phyloP scores from a whole-genome alignment of 2,329 filamentous ascomycete species.

The Hypoxylon sp. region DNA sequence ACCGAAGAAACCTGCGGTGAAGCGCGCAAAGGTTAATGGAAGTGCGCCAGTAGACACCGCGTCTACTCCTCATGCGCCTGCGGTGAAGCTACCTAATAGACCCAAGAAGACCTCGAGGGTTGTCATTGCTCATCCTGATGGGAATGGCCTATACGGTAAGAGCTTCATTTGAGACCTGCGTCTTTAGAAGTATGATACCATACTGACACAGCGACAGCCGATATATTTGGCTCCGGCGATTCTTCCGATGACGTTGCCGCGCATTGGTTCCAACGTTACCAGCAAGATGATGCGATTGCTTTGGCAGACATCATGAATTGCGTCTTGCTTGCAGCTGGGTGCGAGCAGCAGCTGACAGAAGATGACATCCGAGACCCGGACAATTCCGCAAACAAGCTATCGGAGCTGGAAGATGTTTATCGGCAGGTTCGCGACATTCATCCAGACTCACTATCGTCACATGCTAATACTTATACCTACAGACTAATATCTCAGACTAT shows the following conservation, averaged over 20 bases:
- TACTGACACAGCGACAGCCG: conserved; percentile 58
- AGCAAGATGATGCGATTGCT: conserved; percentile 64
- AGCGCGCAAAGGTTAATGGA: conserved; percentile 74
- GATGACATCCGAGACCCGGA: conserved; percentile 92
- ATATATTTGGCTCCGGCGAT: conserved; percentile 72
- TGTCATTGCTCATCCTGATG: conserved; percentile 62
- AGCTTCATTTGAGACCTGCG: conserved; percentile 18
- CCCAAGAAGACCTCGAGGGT: conserved; percentile 68
- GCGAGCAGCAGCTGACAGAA: conserved; percentile 79
- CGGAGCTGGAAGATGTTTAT: conserved; percentile 89
- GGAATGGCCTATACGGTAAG: conserved; percentile 68
- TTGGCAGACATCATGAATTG: conserved; percentile 75
- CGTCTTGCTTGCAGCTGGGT: conserved; percentile 79
- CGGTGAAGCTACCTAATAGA: conserved; percentile 59
- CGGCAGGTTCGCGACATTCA: conserved; percentile 70
- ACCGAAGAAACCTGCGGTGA: conserved; percentile 68
- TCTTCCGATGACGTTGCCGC: conserved; percentile 67
- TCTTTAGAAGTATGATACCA: background rate
- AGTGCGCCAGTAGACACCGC: conserved; percentile 54
- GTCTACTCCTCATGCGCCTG: conserved; percentile 54
- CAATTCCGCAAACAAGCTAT: conserved; percentile 80
- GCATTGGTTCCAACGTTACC: conserved; percentile 70
- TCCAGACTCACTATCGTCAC: background rate
- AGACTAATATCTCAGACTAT: conserved; percentile 81
- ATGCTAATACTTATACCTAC: conserved; percentile 64